phyloP scores from a whole-genome alignment of 2,329 filamentous ascomycete genomes.

The Cladosporium sphaerospermum region DNA sequence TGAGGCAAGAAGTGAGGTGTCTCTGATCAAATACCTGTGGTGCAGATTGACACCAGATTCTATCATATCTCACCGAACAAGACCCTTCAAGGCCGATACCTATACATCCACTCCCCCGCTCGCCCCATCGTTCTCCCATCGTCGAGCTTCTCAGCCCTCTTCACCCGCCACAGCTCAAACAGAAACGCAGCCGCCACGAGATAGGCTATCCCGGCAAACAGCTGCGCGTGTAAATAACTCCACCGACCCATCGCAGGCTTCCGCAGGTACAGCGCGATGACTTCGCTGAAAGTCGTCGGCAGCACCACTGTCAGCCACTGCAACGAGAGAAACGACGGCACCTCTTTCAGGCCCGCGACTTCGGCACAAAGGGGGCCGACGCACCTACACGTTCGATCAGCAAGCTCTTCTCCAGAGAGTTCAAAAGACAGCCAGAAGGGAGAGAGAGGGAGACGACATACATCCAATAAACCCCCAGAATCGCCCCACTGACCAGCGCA shows the following conservation, averaged over 20 bases:
- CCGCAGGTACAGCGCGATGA: conserved; percentile 7
- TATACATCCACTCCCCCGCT: conserved; percentile 8
- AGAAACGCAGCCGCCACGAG: conserved; percentile 30
- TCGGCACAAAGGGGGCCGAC: conserved; percentile 37
- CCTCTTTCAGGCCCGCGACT: conserved; percentile 35
- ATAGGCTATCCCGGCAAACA: conserved; percentile 35
- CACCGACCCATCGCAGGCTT: conserved; percentile 3
- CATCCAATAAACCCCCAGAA: conserved; percentile 46
- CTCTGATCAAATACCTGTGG: not conserved
- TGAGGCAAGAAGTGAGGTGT: too few species aligned
- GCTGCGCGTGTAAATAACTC: conserved; percentile 34
- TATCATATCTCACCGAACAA: too few species aligned
- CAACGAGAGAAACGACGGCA: conserved; percentile 36
- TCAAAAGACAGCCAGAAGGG: not conserved
- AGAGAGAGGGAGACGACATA: conserved; percentile 12
- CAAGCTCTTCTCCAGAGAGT: not conserved
- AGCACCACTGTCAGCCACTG: conserved; percentile 30
- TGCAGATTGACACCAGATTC: not conserved
- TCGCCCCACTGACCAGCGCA: conserved; percentile 38
- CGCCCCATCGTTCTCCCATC: not conserved
- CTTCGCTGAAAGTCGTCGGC: conserved; percentile 5
- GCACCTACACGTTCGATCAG: conserved; percentile 21
- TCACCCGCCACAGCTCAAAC: conserved; percentile 24
- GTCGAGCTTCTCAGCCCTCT: conserved; percentile 2
- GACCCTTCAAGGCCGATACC: conserved; percentile 5